Percentiles rank a stretch among this genome's conserved stretches.
phyloP scores from a whole-genome alignment of 2,329 filamentous ascomycete genomes.

The Neoascochyta sp. region DNA sequence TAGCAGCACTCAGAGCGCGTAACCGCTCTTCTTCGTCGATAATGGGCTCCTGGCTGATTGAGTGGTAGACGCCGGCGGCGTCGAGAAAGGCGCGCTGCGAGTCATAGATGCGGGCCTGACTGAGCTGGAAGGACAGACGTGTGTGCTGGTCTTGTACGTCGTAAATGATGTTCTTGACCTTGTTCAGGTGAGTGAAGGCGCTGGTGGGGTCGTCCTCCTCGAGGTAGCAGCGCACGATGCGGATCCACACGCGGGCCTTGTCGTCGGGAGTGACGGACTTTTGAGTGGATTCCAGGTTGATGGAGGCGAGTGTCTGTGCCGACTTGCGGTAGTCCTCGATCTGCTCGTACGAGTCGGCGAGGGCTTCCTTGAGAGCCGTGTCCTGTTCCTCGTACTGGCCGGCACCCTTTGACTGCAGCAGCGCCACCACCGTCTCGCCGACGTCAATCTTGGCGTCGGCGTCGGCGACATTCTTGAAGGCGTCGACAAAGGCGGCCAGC shows the following conservation, averaged over 20 bases:
- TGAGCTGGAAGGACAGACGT: constrained; percentile 81
- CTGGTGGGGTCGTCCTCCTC: constrained; percentile 87
- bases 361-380: constrained; percentile 70
- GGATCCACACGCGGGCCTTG: constrained; percentile 82
- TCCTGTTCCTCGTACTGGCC: constrained; percentile 79
- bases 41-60: constrained; percentile 70
- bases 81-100: constrained; percentile 85
- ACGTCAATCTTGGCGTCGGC: constrained; percentile 69
- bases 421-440: constrained; percentile 66
- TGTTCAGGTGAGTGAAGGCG: constrained; percentile 86
- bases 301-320: constrained; percentile 73
- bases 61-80: constrained; percentile 83
- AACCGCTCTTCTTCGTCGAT: constrained; percentile 86
- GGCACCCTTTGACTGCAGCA: constrained; percentile 63
- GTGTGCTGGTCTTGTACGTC: constrained; percentile 70
- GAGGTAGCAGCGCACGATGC: constrained; percentile 89
- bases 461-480: constrained; percentile 59
- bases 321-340: constrained; percentile 78
- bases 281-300: constrained; percentile 85
- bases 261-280: constrained; percentile 77
- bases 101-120: constrained; percentile 89
- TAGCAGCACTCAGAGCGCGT: constrained; percentile 78
- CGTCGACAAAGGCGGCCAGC: constrained; percentile 62
- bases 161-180: constrained; percentile 88
- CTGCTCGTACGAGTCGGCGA: constrained; percentile 78